These are phyloP conservation scores for Pseudopediastrum boryanum DNA, from an alignment of 139 green algal genomes.

Conservation along the genomic window DNA sequence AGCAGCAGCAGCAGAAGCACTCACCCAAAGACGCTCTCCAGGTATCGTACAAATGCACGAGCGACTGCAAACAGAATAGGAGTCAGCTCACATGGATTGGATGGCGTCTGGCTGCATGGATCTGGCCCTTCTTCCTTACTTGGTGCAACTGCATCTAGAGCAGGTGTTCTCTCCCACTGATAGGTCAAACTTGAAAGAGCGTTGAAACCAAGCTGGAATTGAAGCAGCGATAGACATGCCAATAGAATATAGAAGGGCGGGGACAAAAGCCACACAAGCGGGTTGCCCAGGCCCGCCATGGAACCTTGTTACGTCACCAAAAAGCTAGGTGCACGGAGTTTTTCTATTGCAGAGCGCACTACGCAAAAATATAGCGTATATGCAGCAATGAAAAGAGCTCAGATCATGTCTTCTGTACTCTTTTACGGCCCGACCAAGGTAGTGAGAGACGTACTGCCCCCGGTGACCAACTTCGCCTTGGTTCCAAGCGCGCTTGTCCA, in stretches of 20 bases:
- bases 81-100: neutral
- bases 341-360: too few species aligned
- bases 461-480: too few species aligned
- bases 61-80: neutral
- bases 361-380: too few species aligned
- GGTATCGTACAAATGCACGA: slow-evolving; percentile 28
- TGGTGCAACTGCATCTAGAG: slow-evolving; percentile 33
- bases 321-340: too few species aligned
- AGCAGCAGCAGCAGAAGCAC: neutral
- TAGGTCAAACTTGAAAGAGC: neutral
- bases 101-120: neutral
- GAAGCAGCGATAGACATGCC: slow-evolving; percentile 2
- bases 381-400: too few species aligned
- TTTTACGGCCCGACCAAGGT: too few species aligned
- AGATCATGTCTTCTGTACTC: too few species aligned
- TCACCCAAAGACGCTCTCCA: slow-evolving; percentile 34
- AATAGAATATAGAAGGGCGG: neutral
- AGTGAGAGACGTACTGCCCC: too few species aligned
- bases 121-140: slow-evolving; percentile 16
- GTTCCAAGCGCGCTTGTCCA: too few species aligned
- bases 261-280: neutral
- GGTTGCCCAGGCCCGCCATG: too few species aligned
- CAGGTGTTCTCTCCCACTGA: slow-evolving; percentile 5
- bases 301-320: too few species aligned
- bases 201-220: slow-evolving; percentile 35